Base-by-base conservation (phyloP, 2,329 filamentous ascomycete species). In the Fonsecaea nubica region DNA sequence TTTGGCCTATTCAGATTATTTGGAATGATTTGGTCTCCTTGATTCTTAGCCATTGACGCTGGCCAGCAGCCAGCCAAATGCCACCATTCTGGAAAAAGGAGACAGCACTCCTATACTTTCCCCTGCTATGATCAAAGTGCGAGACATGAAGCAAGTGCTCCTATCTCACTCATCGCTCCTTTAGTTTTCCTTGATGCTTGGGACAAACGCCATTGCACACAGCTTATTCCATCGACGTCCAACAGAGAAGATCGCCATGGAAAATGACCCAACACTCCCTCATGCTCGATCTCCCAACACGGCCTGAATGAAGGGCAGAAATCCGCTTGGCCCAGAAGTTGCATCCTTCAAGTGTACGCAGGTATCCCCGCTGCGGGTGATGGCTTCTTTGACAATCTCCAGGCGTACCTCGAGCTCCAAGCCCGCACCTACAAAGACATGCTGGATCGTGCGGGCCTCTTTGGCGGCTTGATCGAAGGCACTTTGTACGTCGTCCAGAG, bases 21-120 rank as follows among this genome's bases (percentile, higher is more conserved):
- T 21, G 40, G 25, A 25, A 59, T 59, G 57, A 50, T 50, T 50
- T 59, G 57, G 57, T 25, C 45, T 50, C 35, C 53, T 9, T 50
- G 45, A 50, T 3, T 21, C 25, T 9, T 10, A 13, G 45, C 18
- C 9, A 18, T 42, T 42, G 40, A 42, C 12, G 10, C 4, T 4
- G 12, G 15, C 38, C 38, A 15, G 38, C 38, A 13, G 4, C 9
- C 10, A n/a, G 25, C 25, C 25, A 25, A 25, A 25, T 25, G 25
- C 25, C 25, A 25, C 25, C 25, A 25, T 25, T 25, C 25, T 25
- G 25, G 25, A 2, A 25, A 25, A 25, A 25, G 3, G 25, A 25
- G 1, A 25, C 2, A 25, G 25, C 25, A 25, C 25, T 25, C 25
- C 1, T 25, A 25, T 25, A 25, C 25, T 25, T 25, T 25, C 25